Evolutionary conservation across 108 stramenopile species (phyloP), one percentile per base, ranked within the genome.

Genomic region (Cyclotella atomus): DNA sequence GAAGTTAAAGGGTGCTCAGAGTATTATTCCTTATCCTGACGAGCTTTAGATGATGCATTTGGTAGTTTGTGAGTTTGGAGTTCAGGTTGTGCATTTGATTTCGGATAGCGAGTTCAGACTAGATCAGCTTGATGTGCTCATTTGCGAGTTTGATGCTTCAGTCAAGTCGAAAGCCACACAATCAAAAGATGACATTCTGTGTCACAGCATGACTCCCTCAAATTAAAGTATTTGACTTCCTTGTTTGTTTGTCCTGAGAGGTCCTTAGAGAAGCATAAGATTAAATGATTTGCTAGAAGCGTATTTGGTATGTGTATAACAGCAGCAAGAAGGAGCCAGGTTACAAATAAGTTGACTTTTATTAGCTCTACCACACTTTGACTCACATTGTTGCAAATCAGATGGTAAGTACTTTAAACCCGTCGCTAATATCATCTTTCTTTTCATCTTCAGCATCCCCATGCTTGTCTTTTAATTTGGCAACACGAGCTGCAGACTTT

Each of bases 391-490:
- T 24, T 23, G 24, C 47, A 52, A 23, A 33, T 81, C 65, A 84
- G 47, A 84, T 87, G 24, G 68, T 73, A 27, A 89, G 57, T 50
- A 85, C 86, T 53, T 76, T 81, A 71, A 89, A 89, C 32, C 79
- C 72, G 20, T 55, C 32, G 24, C 46, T 46, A 1, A 23, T 35
- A 19, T 68, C 65, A 14, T 60, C 74, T 49, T 74, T 75, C 44
- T 75, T 56, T 41, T 68, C 69, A 20, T 60, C 68, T 45, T 68
- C 61, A 23, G 53, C 46, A 43, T 68, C 66, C n/a, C n/a, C n/a
- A n/a, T n/a, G n/a, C n/a, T n/a, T n/a, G 15, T 24, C 49, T 21
- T 45, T 45, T 55, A 52, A 68, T 8, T 65, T 53, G 55, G 65
- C 75, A 35, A 59, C 14, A 28, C 78, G 66, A 10, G 30, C 36